These are phyloP conservation scores for Lentinula edodes DNA, from an alignment of 768 basidiomycete genomes.

Conservation along the genomic window DNA sequence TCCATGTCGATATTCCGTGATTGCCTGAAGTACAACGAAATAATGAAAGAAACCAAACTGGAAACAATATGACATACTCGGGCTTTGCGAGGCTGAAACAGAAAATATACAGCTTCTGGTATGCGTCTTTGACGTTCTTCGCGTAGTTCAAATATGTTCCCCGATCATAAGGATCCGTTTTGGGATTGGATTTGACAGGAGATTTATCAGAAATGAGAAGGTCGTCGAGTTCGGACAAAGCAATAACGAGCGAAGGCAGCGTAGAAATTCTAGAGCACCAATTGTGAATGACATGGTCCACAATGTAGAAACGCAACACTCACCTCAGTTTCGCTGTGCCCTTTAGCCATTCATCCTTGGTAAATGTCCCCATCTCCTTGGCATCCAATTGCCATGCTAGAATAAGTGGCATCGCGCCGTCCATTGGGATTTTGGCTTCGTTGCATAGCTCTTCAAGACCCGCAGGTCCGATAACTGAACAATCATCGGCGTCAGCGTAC, in stretches of 20 bases:
- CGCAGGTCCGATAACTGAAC: slow-evolving; percentile 60
- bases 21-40: slow-evolving; percentile 34
- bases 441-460: slow-evolving; percentile 68
- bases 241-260: slow-evolving; percentile 39
- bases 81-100: slow-evolving; percentile 69
- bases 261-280: slow-evolving; percentile 40
- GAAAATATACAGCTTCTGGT: slow-evolving; percentile 63
- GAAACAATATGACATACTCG: slow-evolving; percentile 41
- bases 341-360: slow-evolving; percentile 63
- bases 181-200: slow-evolving; percentile 24
- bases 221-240: slow-evolving; percentile 56
- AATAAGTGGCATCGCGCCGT: slow-evolving; percentile 66
- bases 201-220: slow-evolving; percentile 51
- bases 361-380: slow-evolving; percentile 69
- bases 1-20: slow-evolving; percentile 80
- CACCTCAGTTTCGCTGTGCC: slow-evolving; percentile 45
- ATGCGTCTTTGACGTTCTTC: slow-evolving; percentile 43
- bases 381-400: slow-evolving; percentile 72
- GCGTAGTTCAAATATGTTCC: slow-evolving; percentile 45
- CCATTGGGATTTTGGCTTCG: slow-evolving; percentile 67
- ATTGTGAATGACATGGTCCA: not conserved
- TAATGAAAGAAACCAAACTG: not conserved
- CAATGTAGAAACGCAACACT: slow-evolving; percentile 13
- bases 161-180: slow-evolving; percentile 49
- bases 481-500: slow-evolving; percentile 55